Base-by-base conservation (phyloP, 2,329 filamentous ascomycete genomes). In the Colletotrichum tanaceti region DNA sequence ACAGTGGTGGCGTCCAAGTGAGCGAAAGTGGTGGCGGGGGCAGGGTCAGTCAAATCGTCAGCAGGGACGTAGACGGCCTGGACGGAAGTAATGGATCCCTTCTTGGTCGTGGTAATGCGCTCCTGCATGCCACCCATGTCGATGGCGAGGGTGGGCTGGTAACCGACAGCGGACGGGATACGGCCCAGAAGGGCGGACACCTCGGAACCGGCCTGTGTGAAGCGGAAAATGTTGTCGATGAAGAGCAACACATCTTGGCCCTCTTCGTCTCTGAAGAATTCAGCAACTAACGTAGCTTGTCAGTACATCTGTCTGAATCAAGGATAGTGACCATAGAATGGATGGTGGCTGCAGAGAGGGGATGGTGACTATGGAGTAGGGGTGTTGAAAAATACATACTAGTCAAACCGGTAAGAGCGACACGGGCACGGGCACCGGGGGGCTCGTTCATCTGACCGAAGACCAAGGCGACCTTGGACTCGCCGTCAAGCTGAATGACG, bases 371-470 rank as follows among this genome's bases (percentile, higher is more conserved):
- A n/a, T n/a, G n/a, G n/a, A n/a, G n/a, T n/a, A n/a, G n/a, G n/a
- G n/a, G n/a, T n/a, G 16, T 5, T 3, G n/a, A n/a, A 16, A 24
- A 3, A 4, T 14, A 47, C 22, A 20, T 22, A 6, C 5, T 20
- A 49, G 20, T 49, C 16, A 49, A 13, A 85, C 94, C 95, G 82
- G 96, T 99, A 80, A 99, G 91, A 79, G 96, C 96, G 79, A 99
- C 96, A 97, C 96, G 95, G 82, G 96, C 96, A 94, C 96, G 96
- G 81, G 96, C 96, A 89, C 96, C 96, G 73, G 96, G 96, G 83
- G 96, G 96, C 89, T 99, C 96, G 90, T 99, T 99, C 96, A 99
- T 99, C 89, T 99, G 96, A 89, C 96, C 96, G 87, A 99, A 99
- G 76, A 99, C 96, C 76, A 99, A 88, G 73, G 96, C 93, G 87